Percentiles rank a stretch among this genome's conserved stretches.
Conservation (phyloP, 1,284 basidiomycete genomes). For the Apiotrichum sp. region DNA sequence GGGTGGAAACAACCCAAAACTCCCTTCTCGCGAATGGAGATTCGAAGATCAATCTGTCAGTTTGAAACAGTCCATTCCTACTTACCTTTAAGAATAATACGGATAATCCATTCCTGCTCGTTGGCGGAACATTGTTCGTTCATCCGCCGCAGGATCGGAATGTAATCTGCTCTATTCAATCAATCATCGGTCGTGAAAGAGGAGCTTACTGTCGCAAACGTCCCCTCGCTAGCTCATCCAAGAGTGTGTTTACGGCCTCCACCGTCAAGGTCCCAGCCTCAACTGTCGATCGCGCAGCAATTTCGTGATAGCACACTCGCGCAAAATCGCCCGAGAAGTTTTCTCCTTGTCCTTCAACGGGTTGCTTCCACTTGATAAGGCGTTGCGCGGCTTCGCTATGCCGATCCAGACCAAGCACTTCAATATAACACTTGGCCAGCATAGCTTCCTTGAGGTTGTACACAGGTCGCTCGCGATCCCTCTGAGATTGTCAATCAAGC, state of each 20-base stretch:
- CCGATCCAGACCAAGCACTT: conserved; percentile 70
- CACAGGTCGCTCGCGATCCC: conserved; percentile 79
- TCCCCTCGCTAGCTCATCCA: conserved; percentile 60
- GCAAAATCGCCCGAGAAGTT: conserved; percentile 69
- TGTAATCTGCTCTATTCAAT: conserved; percentile 62
- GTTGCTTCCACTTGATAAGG: conserved; percentile 84
- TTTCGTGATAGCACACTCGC: conserved; percentile 72
- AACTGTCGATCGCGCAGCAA: conserved; percentile 75
- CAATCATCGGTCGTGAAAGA: not conserved
- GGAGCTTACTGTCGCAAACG: conserved; percentile 28
- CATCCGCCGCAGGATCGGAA: conserved; percentile 64
- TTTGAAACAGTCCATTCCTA: not conserved
- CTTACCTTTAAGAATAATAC: conserved; percentile 78
- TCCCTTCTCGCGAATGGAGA: conserved; percentile 61
- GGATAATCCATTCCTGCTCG: conserved; percentile 85
- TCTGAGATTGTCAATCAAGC: conserved; percentile 50
- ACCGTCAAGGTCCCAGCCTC: conserved; percentile 67
- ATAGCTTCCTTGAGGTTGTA: conserved; percentile 90
- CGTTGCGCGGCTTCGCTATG: conserved; percentile 71
- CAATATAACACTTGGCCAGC: conserved; percentile 81
- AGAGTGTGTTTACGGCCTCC: conserved; percentile 67
- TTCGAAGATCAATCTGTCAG: conserved; percentile 44
- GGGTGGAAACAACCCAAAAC: conserved; percentile 82
- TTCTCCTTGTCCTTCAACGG: conserved; percentile 42
- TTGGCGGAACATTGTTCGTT: conserved; percentile 70